Evolutionary conservation across 2,329 filamentous ascomycete species (phyloP), one percentile per base, ranked within the genome.

Genomic region (Biscogniauxia marginata): DNA sequence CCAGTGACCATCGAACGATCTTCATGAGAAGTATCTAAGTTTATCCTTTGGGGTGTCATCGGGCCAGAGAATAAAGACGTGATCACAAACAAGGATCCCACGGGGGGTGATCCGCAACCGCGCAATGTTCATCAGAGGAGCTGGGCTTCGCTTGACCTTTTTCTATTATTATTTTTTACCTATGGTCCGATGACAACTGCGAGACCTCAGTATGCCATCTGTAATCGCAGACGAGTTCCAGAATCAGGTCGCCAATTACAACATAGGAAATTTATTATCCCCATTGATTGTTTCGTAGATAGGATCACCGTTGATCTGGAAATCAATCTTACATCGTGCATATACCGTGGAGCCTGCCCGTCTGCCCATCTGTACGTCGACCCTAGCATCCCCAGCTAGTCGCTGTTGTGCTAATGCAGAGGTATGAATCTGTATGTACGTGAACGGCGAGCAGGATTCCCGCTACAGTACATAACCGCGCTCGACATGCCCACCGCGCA

Each of bases 271-370:
- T 39, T 39, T 39, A 39, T 52, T 13, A 16, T 34, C 19, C 16
- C 18, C 44, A 24, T 52, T 53, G 21, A 48, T 46, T 46, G 55
- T 52, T 59, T 56, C 59, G 48, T 58, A 53, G 61, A 57, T 61
- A 59, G 56, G 65, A 64, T 64, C 62, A 59, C 59, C 61, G 58
- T 62, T 60, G 55, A 65, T 65, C 63, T 65, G 56, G 58, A 58
- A 67, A 64, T 64, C 65, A 67, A 69, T 69, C 67, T 69, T 57
- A 68, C 67, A 69, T 69, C 65, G 66, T 68, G 67, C 67, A 69
- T 69, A 61, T 63, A 65, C 65, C 60, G 62, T 66, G 60, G 63
- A 39, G 49, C 59, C 62, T 63, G 55, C 58, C 62, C 59, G 53
- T 55, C 55, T 54, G 53, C 47, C 53, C 50, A 57, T 55, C 59